Conservation (phyloP, 1,284 basidiomycete genomes). For the Pseudozyma pruni region DNA sequence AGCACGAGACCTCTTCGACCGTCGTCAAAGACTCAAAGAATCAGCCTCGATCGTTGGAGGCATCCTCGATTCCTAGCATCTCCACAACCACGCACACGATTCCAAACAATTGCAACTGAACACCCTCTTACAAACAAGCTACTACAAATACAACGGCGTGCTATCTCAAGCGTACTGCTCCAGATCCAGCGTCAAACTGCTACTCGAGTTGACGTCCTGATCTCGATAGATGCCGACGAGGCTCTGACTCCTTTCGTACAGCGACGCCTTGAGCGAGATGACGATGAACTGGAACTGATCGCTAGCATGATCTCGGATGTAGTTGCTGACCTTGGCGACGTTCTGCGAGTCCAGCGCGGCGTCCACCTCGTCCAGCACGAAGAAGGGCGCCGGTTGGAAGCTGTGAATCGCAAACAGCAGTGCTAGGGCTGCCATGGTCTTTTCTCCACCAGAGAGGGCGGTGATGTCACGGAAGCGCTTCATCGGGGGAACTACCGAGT, state of each 20-base stretch:
- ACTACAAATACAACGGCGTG: not conserved
- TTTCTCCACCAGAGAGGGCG: slow-evolving; percentile 96
- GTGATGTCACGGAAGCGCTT: slow-evolving; percentile 99
- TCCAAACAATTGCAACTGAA: not conserved
- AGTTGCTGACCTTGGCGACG: slow-evolving; percentile 64
- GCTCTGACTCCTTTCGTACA: slow-evolving; percentile 90
- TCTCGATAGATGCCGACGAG: slow-evolving; percentile 93
- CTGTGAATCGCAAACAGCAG: slow-evolving; percentile 91
- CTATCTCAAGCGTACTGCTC: slow-evolving; percentile 60
- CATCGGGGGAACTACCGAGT: slow-evolving; percentile 96
- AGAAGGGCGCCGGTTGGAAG: slow-evolving; percentile 97
- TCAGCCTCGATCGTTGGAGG: slow-evolving; percentile 28
- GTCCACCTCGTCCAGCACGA: slow-evolving; percentile 97
- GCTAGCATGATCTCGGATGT: slow-evolving; percentile 64
- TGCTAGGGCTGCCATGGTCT: slow-evolving; percentile 95
- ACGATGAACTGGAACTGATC: slow-evolving; percentile 92
- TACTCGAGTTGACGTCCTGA: slow-evolving; percentile 89
- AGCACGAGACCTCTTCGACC: slow-evolving; percentile 34
- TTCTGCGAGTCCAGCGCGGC: slow-evolving; percentile 77
- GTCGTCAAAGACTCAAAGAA: slow-evolving; percentile 32
- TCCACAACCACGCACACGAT: no score
- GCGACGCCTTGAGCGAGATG: slow-evolving; percentile 82
- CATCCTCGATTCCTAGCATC: slow-evolving; percentile 33
- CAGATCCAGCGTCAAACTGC: slow-evolving; percentile 87
- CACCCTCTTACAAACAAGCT: not conserved